These are phyloP conservation scores for Pulveroboletus frians DNA, from an alignment of 768 basidiomycete species.

Conservation along the genomic window DNA sequence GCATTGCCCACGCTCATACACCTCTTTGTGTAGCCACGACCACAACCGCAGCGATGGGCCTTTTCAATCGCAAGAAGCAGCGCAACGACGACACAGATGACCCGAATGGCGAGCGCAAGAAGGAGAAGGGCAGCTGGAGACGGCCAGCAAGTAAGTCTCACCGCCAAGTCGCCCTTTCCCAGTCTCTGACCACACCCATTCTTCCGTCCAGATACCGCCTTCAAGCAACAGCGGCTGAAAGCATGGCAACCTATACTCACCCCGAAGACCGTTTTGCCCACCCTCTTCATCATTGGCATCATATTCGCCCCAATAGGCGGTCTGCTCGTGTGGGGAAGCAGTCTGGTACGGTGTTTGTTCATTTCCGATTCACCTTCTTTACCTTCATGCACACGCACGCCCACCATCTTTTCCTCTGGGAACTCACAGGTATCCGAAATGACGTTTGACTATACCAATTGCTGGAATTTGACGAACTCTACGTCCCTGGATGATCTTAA, in stretches of 20 bases:
- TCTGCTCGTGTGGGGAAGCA: slow-evolving; percentile 87
- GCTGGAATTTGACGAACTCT: slow-evolving; percentile 56
- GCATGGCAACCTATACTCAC: slow-evolving; percentile 99
- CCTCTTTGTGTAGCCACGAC: background rate
- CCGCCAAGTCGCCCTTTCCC: slow-evolving; percentile 3
- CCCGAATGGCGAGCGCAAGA: slow-evolving; percentile 51
- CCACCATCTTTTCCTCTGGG: background rate
- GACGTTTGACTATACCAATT: slow-evolving; percentile 91
- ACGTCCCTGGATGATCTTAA: slow-evolving; percentile 28
- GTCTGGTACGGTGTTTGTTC: slow-evolving; percentile 42
- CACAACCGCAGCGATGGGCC: slow-evolving; percentile 39
- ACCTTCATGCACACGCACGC: slow-evolving; percentile 1
- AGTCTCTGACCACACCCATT: slow-evolving; percentile 12
- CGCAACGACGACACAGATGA: slow-evolving; percentile 33
- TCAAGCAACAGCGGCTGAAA: slow-evolving; percentile 98
- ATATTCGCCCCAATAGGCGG: slow-evolving; percentile 96
- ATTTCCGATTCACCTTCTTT: slow-evolving; percentile 20
- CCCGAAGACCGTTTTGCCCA: slow-evolving; percentile 95
- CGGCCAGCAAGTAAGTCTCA: slow-evolving; percentile 67
- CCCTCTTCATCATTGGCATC: slow-evolving; percentile 90
- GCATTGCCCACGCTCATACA: too few relatives aligned
- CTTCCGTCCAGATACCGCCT: slow-evolving; percentile 74
- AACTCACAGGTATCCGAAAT: slow-evolving; percentile 75
- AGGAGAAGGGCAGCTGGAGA: slow-evolving; percentile 83
- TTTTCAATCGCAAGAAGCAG: slow-evolving; percentile 53